These are phyloP conservation scores for Cicer cuneatum DNA, from an alignment of 306 rosid species.

Conservation along the genomic window DNA sequence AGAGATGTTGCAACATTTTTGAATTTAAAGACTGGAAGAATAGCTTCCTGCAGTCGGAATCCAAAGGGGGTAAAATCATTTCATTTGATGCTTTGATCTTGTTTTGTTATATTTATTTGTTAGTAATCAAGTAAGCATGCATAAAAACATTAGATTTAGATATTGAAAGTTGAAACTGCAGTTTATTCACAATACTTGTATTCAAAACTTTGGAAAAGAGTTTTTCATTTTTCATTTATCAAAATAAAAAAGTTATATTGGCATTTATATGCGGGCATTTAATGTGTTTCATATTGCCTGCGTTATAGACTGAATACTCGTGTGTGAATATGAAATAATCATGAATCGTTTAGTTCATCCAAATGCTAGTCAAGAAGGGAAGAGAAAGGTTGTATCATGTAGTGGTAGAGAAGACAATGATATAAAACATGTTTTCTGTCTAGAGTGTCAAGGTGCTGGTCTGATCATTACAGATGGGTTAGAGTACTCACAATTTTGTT, in stretches of 20 bases:
- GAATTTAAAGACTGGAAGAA: constrained; percentile 74
- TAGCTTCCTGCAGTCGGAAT: constrained; percentile 80
- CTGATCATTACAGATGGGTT: no score
- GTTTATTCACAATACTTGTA: no score
- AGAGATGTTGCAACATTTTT: constrained; percentile 84
- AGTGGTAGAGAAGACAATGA: no score
- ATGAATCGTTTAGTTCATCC: constrained; percentile 51
- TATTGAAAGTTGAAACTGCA: no score
- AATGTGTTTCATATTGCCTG: constrained; percentile 85
- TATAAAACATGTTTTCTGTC: no score
- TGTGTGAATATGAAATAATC: constrained; percentile 67
- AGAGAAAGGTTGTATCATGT: no score
- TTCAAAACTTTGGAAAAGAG: no score
- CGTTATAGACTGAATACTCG: constrained; percentile 77
- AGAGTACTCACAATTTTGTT: no score
- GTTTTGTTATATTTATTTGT: no score
- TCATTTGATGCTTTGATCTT: constrained; percentile 10
- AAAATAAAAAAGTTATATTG: no score
- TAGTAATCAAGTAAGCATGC: constrained; percentile 14
- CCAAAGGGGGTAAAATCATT: constrained; percentile 72
- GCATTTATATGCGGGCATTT: constrained; percentile 62
- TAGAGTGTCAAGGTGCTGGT: no score
- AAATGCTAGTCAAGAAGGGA: constrained; percentile 56
- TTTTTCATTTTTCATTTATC: no score
- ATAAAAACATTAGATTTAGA: constrained; percentile 8